Percentiles rank a stretch among this genome's conserved stretches.
Evolutionary conservation across 768 basidiomycete species (phyloP).

Genomic region (Mycena venus): DNA sequence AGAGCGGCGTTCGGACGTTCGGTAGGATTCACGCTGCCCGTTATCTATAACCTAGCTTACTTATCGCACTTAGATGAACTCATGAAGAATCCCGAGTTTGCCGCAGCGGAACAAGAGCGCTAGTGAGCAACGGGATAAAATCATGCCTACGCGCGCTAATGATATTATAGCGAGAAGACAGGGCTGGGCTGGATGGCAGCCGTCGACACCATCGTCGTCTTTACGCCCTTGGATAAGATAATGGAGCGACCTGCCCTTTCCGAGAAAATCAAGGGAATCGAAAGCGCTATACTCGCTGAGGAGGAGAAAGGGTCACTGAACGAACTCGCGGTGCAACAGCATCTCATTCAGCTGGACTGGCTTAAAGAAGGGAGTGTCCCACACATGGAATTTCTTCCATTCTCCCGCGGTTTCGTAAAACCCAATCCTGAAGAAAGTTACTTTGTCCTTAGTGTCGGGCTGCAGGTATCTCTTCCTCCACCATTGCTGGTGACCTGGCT

Average conservation of each 20-base stretch:
- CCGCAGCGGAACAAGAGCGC: slow-evolving; percentile 5
- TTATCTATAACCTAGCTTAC: neutral
- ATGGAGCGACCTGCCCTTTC: neutral
- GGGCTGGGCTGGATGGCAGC: slow-evolving; percentile 17
- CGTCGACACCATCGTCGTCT: neutral
- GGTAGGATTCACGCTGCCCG: neutral
- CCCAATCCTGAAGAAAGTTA: neutral
- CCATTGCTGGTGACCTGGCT: too few relatives aligned
- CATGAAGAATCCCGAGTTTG: neutral
- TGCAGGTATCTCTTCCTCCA: slow-evolving; percentile 9
- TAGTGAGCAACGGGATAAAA: too few relatives aligned
- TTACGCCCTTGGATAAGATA: slow-evolving; percentile 5
- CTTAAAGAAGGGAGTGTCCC: neutral
- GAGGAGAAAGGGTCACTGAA: neutral
- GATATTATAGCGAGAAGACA: slow-evolving; percentile 12
- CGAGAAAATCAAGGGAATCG: neutral
- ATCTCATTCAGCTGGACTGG: slow-evolving; percentile 15
- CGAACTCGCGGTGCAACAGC: neutral
- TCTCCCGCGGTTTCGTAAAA: neutral
- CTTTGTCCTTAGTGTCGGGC: neutral
- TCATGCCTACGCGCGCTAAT: too few relatives aligned
- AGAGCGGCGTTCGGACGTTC: slow-evolving; percentile 6
- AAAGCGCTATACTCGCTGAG: neutral
- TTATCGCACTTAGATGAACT: slow-evolving; percentile 6
- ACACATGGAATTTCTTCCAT: slow-evolving; percentile 12